These are phyloP conservation scores for Russula dissimulans DNA, from an alignment of 768 basidiomycete species.

Conservation along the genomic window DNA sequence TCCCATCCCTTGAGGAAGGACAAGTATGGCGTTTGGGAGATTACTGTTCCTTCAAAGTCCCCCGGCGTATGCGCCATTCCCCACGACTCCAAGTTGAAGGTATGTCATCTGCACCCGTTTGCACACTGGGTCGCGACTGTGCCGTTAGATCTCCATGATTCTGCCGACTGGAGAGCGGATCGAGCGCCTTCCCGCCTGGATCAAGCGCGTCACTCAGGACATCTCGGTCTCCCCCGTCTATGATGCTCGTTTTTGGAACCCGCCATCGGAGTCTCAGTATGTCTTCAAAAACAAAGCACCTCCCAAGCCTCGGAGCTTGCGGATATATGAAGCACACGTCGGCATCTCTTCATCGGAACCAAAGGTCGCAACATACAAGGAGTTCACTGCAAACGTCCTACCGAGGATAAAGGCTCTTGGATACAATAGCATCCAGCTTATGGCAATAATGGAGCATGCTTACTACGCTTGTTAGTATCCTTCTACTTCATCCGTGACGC, in stretches of 20 bases:
- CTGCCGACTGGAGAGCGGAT: conserved; percentile 68
- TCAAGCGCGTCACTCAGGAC: conserved; percentile 91
- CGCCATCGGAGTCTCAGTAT: conserved; percentile 61
- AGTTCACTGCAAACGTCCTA: conserved; percentile 79
- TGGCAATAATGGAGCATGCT: conserved; percentile 98
- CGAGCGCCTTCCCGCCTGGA: conserved; percentile 93
- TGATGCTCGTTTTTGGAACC: conserved; percentile 99
- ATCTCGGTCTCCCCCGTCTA: conserved; percentile 81
- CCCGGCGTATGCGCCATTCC: conserved; percentile 74
- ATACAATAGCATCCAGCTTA: conserved; percentile 95
- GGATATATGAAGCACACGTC: conserved; percentile 97
- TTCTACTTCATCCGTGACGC: not conserved
- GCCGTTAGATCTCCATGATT: conserved; percentile 79
- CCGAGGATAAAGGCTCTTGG: conserved; percentile 86
- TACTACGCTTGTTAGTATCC: conserved; percentile 83
- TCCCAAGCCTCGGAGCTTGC: conserved; percentile 51
- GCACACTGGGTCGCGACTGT: not conserved
- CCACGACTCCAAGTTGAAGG: conserved; percentile 95
- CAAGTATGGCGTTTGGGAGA: conserved; percentile 84
- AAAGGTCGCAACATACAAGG: conserved; percentile 90
- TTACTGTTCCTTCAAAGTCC: conserved; percentile 56
- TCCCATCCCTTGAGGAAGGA: conserved; percentile 83
- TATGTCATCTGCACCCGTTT: not conserved
- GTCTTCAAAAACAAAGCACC: conserved; percentile 74
- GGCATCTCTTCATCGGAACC: conserved; percentile 88